These are phyloP conservation scores for Dioscorea zingiberensis DNA, from an alignment of 106 monocot genomes.

Conservation along the genomic window DNA sequence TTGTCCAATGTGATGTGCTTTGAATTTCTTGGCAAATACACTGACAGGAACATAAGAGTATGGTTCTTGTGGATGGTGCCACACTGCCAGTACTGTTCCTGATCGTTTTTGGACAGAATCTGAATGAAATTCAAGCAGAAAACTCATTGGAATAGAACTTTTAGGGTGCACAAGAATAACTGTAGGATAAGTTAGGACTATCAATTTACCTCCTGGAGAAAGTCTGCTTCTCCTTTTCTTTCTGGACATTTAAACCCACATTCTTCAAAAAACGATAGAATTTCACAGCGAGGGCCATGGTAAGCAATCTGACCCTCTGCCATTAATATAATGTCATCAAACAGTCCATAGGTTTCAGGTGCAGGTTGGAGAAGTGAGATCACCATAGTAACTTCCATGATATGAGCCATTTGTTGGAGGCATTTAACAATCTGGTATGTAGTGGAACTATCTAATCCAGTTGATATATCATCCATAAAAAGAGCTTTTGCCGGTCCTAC, in stretches of 20 bases:
- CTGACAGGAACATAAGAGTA: slow-evolving; percentile 49
- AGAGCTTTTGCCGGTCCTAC: slow-evolving; percentile 83
- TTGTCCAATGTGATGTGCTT: slow-evolving; percentile 36
- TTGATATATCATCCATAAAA: slow-evolving; percentile 99
- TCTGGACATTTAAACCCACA: slow-evolving; percentile 87
- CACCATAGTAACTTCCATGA: slow-evolving; percentile 55
- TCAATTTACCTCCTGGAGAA: slow-evolving; percentile 76
- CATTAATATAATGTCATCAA: slow-evolving; percentile 89
- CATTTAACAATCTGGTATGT: slow-evolving; percentile 75
- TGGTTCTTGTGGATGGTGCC: slow-evolving; percentile 12
- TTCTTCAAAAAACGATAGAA: slow-evolving; percentile 62
- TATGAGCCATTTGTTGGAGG: slow-evolving; percentile 73
- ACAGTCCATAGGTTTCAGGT: slow-evolving; percentile 79
- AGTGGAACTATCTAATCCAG: slow-evolving; percentile 79
- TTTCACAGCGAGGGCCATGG: slow-evolving; percentile 47
- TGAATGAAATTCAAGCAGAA: slow-evolving; percentile 17
- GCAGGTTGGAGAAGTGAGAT: slow-evolving; percentile 90
- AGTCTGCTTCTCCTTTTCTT: slow-evolving; percentile 83
- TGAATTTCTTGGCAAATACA: slow-evolving; percentile 49
- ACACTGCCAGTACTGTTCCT: slow-evolving; percentile 66
- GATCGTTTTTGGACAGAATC: slow-evolving; percentile 83
- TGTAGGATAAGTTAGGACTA: too few relatives aligned
- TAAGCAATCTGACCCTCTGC: slow-evolving; percentile 72
- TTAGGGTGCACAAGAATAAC: not conserved
- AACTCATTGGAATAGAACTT: too few relatives aligned